Base-by-base conservation (phyloP, 257 asterid species). In the Forsythia suspensa region DNA sequence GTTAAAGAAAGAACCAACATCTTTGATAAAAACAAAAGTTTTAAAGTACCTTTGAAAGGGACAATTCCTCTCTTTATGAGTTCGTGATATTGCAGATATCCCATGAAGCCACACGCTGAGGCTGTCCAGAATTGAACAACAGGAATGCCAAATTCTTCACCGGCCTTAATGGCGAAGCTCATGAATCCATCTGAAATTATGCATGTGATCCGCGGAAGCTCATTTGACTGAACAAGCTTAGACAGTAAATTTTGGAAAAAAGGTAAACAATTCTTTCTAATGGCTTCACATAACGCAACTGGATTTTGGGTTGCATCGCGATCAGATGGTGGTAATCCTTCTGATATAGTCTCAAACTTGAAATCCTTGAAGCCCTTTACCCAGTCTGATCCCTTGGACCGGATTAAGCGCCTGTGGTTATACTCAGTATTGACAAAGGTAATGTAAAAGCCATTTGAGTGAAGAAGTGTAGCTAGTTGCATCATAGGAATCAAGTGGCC, bases 351-450 rank as follows among this genome's bases (percentile, higher is more conserved):
- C 65, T 80, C 84, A 40, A 83, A 83, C 51, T 13, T 44, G 73
- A 83, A 83, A 37, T 83, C 79, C 0, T 65, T 67, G 70, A 83
- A 78, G 66, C 84, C 83, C 43, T 42, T 11, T 6, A 83, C 78
- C 80, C 84, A 83, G 0, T 72, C 77, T 1, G 52, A 61, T 1
- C 86, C 84, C 24, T 72, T 80, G 18, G 86, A 76, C 13, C 82
- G 77, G 77, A 80, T n/a, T 44, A 83, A 73, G 1, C 86, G 86
- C 40, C 65, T 69, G 79, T 79, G 86, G 73, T 83, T 83, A 80
- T 75, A 83, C 73, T 83, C 86, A 4, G 86, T 83, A 79, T 83
- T 83, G 79, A 76, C 79, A 21, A 83, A 83, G 37, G 86, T 83
- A 52, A 83, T 21, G 74, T 59, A 72, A 76, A 83, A 83, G 75